Base-by-base conservation (phyloP, 345 rosid genomes). In the Geranium brycei region DNA sequence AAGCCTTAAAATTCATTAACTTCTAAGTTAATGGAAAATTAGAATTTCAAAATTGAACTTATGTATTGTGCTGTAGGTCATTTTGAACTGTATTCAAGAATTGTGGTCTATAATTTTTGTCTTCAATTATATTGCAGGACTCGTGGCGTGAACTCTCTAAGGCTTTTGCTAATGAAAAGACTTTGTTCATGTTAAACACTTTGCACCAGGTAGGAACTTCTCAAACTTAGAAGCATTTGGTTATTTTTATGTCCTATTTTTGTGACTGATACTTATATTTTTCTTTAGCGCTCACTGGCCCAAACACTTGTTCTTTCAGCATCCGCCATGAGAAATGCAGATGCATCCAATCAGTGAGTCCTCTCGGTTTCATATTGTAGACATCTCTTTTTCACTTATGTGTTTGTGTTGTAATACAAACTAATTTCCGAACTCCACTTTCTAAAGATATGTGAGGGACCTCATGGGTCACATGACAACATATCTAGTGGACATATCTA, bases 271-370 rank as follows among this genome's bases (percentile, higher is more conserved):
- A 63, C 60, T 64, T 59, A 68, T 64, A 62, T 72, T 57, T 67
- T 68, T 8, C 67, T 77, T 72, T 83, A 90, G 99, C 89, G 93
- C 62, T 93, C 92, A 56, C 73, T 93, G 69, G 96, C 99, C 78
- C 87, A 88, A 80, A 84, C 91, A 38, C 91, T 93, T 68, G 95
- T 93, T 79, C 90, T 88, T 66, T 85, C 97, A 64, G 96, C 96
- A 56, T 86, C 83, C 76, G 97, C 97, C 71, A 76, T 88, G 80
- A 81, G 68, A 81, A 81, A 82, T 73, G 73, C 81, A 18, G 91
- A 82, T 71, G 78, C 85, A 59, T 86, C 95, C 60, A 90, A 93
- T 79, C 97, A 83, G 99, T 93, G 73, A 86, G 99, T 79, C 19
- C 59, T 51, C 57, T 69, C 66, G 35, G 10, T 69, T 51, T 60